Evolutionary conservation across 805 yeast genomes (phyloP).

Genomic region (Candida rishiriensis): DNA sequence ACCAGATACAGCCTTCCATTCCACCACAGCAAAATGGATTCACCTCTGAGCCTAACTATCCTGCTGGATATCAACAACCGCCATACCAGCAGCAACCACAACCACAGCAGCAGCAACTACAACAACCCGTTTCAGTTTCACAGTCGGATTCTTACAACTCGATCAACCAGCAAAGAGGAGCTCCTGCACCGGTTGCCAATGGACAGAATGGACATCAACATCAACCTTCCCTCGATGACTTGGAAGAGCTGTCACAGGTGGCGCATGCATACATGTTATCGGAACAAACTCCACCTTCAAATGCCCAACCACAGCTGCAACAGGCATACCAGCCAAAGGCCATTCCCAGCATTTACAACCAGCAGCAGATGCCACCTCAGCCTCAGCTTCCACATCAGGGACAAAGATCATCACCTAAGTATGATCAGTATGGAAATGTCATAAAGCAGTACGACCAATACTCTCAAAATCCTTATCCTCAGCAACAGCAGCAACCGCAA

Average conservation of each 20-base stretch:
- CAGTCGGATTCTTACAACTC: slow-evolving; percentile 1
- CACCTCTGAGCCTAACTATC: slow-evolving; percentile 12
- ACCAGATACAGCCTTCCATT: slow-evolving; percentile 26
- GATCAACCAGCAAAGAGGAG: background rate
- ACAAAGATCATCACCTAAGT: slow-evolving; percentile 9
- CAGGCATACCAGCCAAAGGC: slow-evolving; percentile 18
- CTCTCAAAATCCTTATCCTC: slow-evolving; percentile 12
- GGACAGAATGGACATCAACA: slow-evolving; percentile 5
- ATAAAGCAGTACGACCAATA: slow-evolving; percentile 1
- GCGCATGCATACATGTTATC: slow-evolving; percentile 26
- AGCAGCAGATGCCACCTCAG: slow-evolving; percentile 21
- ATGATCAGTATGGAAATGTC: slow-evolving; percentile 17
- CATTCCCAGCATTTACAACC: slow-evolving; percentile 13
- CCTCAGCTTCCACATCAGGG: slow-evolving; percentile 12
- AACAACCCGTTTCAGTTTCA: background rate
- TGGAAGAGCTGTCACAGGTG: slow-evolving; percentile 29
- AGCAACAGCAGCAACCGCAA: slow-evolving; percentile 4
- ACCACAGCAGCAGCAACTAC: background rate
- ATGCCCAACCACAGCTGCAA: slow-evolving; percentile 12
- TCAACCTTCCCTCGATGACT: slow-evolving; percentile 22
- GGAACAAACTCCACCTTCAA: slow-evolving; percentile 23
- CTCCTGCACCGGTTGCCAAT: slow-evolving; percentile 4
- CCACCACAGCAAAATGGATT: slow-evolving; percentile 27
- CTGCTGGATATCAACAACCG: slow-evolving; percentile 14
- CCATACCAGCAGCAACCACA: slow-evolving; percentile 8